Evolutionary conservation across 257 asterid genomes (phyloP).

Genomic region (Gentiana dahurica): DNA sequence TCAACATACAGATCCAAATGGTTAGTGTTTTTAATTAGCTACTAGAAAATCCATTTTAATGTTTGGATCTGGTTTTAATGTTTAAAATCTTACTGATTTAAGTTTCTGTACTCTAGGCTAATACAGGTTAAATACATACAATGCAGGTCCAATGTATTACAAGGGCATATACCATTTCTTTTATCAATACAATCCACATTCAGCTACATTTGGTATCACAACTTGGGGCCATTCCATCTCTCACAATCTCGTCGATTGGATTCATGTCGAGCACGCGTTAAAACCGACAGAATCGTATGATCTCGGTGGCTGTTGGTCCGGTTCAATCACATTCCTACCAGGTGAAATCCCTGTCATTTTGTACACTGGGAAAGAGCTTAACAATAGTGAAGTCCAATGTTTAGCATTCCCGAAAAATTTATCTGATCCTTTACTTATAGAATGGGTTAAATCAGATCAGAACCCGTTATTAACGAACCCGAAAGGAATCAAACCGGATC

Average conservation of each 20-base stretch:
- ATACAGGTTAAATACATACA: neutral
- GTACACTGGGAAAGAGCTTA: conserved; percentile 53
- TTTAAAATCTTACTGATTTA: too few relatives aligned
- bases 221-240: conserved; percentile 91
- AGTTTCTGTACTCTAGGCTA: too few relatives aligned
- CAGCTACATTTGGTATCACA: conserved; percentile 56
- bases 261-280: conserved; percentile 42
- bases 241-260: conserved; percentile 61
- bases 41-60: too few relatives aligned
- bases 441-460: conserved; percentile 54
- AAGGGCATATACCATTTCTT: conserved; percentile 76
- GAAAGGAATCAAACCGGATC: conserved; percentile 9
- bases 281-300: conserved; percentile 59
- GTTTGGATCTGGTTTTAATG: too few relatives aligned
- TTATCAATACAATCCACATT: conserved; percentile 78
- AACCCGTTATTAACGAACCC: conserved; percentile 48
- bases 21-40: too few relatives aligned
- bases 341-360: conserved; percentile 55
- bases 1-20: too few relatives aligned
- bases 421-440: conserved; percentile 49
- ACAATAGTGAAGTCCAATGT: conserved; percentile 53
- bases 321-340: conserved; percentile 69
- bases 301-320: conserved; percentile 61
- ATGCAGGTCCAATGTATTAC: conserved; percentile 68
- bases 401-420: conserved; percentile 48